These are phyloP conservation scores for Aspergillus fumigatiaffinis DNA, from an alignment of 2,329 filamentous ascomycete genomes.

Conservation along the genomic window DNA sequence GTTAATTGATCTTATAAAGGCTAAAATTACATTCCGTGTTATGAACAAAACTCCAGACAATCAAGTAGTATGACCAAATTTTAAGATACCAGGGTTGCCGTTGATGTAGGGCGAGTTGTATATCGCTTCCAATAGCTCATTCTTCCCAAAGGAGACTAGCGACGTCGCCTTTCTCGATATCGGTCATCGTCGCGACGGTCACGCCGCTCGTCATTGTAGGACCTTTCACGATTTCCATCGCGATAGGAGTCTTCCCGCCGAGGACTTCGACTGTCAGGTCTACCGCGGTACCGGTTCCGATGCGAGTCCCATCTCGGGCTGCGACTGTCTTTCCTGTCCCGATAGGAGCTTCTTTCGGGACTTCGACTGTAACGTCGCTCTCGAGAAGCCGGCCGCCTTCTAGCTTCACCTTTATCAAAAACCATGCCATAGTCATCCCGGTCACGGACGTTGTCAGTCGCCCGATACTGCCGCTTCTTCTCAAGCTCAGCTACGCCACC, in stretches of 20 bases:
- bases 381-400: constrained; percentile 11
- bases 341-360: constrained; percentile 36
- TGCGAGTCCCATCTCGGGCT: constrained; percentile 24
- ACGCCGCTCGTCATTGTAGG: constrained; percentile 31
- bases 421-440: constrained; percentile 70
- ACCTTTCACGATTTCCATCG: constrained; percentile 36
- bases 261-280: constrained; percentile 30
- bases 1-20: neutral
- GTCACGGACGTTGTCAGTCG: constrained; percentile 50
- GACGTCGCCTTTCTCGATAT: constrained; percentile 24
- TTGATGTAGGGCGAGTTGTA: neutral
- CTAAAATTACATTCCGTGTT: neutral
- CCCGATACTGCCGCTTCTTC: constrained; percentile 84
- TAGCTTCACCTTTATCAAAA: constrained; percentile 57
- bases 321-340: constrained; percentile 29
- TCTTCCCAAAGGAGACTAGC: constrained; percentile 2
- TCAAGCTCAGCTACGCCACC: constrained; percentile 85
- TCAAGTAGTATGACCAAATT: neutral
- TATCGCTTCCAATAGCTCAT: neutral
- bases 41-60: neutral
- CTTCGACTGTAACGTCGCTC: constrained; percentile 42
- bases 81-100: neutral
- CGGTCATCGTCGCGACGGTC: constrained; percentile 26
- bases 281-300: constrained; percentile 36
- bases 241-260: constrained; percentile 23